A percentile compares a stretch with the other conserved stretches of the same genome.
phyloP scores from a whole-genome alignment of 169 alveolate genomes.

The Perkinsus olseni region DNA sequence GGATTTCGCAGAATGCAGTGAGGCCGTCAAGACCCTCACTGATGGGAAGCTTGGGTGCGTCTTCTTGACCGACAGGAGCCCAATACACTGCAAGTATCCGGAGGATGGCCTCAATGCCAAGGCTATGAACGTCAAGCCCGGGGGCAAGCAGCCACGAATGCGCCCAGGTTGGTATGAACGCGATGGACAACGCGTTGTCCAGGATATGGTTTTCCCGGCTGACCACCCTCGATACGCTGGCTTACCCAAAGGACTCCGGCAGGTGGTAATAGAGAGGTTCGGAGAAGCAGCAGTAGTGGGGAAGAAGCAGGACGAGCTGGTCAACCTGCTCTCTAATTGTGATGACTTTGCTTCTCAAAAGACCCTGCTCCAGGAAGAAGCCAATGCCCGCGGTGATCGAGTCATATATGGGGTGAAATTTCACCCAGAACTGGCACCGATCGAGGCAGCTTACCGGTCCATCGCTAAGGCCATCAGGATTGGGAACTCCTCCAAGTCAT shows the following conservation, averaged over 20 bases:
- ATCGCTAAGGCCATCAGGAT: neutral
- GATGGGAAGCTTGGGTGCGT: neutral
- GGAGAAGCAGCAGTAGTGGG: neutral
- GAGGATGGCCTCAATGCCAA: neutral
- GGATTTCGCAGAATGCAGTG: neutral
- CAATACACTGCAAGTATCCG: neutral
- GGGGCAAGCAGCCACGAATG: neutral
- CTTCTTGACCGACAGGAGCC: neutral
- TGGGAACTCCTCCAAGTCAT: neutral
- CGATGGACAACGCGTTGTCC: neutral
- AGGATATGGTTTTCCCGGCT: neutral
- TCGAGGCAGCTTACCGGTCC: neutral
- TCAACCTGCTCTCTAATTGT: neutral
- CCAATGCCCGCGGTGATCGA: neutral
- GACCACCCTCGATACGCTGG: neutral
- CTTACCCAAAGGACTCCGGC: neutral
- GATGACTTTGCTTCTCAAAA: neutral
- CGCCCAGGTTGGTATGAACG: neutral
- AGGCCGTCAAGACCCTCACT: neutral
- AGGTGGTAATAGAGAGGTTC: neutral
- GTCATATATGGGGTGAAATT: neutral
- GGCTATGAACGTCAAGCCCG: neutral
- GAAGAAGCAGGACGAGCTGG: slow-evolving; percentile 1
- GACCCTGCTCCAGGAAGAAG: neutral
- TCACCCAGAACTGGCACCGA: neutral